These are phyloP conservation scores for Chalciporus sp. DNA, from an alignment of 1,284 basidiomycete species.

Conservation along the genomic window DNA sequence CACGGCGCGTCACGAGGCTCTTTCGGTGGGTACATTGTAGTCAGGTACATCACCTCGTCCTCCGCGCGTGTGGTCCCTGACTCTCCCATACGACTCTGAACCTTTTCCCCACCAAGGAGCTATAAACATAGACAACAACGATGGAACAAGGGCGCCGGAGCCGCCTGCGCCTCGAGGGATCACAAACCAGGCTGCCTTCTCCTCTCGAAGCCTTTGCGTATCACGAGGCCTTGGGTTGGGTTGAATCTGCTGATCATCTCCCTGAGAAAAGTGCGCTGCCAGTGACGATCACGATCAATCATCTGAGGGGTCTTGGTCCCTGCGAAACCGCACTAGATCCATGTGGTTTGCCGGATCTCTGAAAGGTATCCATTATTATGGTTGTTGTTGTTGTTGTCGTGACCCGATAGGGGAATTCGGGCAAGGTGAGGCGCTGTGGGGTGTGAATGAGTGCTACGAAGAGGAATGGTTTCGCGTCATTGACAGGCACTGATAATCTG, in stretches of 20 bases:
- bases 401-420: background rate
- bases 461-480: background rate
- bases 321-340: slow-evolving; percentile 10
- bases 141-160: slow-evolving; percentile 27
- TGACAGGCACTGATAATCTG: background rate
- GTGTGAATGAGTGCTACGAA: slow-evolving; percentile 18
- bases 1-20: slow-evolving; percentile 5
- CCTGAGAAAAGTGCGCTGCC: background rate
- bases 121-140: background rate
- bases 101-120: slow-evolving; percentile 5
- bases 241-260: slow-evolving; percentile 33
- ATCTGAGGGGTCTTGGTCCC: too few relatives aligned
- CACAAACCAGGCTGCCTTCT: slow-evolving; percentile 40
- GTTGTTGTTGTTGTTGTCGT: background rate
- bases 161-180: slow-evolving; percentile 31
- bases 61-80: background rate
- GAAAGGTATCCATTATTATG: background rate
- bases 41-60: background rate
- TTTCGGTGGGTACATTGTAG: background rate
- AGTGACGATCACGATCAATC: too few relatives aligned
- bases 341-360: background rate
- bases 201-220: too few relatives aligned
- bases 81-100: background rate
- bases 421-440: slow-evolving; percentile 11
- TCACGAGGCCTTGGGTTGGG: too few relatives aligned